A percentile compares a stretch with the other conserved stretches of the same genome.
Conservation (phyloP, 2,329 filamentous ascomycete species). For the Epichloe baconii region DNA sequence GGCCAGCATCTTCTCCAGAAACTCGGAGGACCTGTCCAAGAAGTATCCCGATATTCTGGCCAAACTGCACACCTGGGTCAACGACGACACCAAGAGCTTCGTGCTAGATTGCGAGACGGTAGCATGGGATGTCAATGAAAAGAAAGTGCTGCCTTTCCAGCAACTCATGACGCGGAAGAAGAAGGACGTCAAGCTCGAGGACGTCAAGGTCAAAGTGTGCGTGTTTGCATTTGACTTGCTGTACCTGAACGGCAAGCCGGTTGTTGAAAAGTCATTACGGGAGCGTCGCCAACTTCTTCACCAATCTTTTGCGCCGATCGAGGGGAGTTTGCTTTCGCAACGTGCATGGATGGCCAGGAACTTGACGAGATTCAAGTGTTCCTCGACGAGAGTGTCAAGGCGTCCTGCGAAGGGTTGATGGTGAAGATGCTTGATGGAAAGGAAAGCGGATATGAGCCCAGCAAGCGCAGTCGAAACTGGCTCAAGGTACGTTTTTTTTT, state of each 20-base stretch:
- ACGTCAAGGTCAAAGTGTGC: conserved; percentile 93
- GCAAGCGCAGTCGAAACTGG: conserved; percentile 94
- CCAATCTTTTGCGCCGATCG: conserved; percentile 58
- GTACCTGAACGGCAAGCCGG: conserved; percentile 80
- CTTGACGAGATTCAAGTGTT: conserved; percentile 88
- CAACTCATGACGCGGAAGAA: conserved; percentile 96
- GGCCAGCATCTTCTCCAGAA: conserved; percentile 89
- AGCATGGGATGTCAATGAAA: conserved; percentile 87
- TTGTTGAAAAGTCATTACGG: conserved; percentile 77
- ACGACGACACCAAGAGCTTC: conserved; percentile 80
- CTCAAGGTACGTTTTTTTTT: conserved; percentile 53
- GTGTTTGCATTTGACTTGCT: conserved; percentile 94
- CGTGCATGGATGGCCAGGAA: conserved; percentile 73
- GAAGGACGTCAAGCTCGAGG: conserved; percentile 91
- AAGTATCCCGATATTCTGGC: conserved; percentile 94
- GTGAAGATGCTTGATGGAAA: conserved; percentile 96
- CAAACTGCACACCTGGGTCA: conserved; percentile 82
- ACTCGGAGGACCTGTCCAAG: conserved; percentile 91
- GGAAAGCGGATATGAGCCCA: conserved; percentile 91
- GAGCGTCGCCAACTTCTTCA: conserved; percentile 69
- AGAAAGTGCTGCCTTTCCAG: conserved; percentile 94
- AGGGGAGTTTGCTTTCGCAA: conserved; percentile 91
- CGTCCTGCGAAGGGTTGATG: conserved; percentile 95
- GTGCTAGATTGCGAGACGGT: conserved; percentile 98
- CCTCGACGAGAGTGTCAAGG: conserved; percentile 88